phyloP scores from a whole-genome alignment of 2,329 filamentous ascomycete species.

The Fusarium palustre region DNA sequence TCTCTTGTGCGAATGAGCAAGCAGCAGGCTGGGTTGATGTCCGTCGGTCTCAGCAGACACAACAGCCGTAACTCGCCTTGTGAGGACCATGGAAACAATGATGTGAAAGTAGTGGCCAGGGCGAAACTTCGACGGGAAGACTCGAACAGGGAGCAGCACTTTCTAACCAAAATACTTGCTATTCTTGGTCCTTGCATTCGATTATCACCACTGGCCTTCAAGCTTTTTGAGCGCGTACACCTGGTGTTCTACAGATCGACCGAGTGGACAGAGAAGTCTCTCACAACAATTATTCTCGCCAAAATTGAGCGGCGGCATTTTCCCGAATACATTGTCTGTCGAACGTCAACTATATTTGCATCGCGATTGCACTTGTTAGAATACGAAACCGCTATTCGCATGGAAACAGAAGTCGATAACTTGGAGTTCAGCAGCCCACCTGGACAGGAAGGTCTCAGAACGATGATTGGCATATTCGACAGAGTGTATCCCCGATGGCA shows the following conservation, averaged over 20 bases:
- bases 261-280: conserved; percentile 96
- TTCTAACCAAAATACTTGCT: conserved; percentile 79
- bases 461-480: conserved; percentile 78
- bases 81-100: conserved; percentile 54
- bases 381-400: conserved; percentile 86
- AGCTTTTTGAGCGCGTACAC: conserved; percentile 93
- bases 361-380: conserved; percentile 82
- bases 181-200: conserved; percentile 87
- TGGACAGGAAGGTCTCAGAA: conserved; percentile 71
- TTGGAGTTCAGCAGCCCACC: conserved; percentile 82
- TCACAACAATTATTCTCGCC: conserved; percentile 93
- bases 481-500: conserved; percentile 86
- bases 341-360: conserved; percentile 88
- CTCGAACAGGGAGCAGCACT: conserved; percentile 78
- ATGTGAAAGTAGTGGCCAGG: conserved; percentile 7
- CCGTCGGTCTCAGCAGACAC: conserved; percentile 73
- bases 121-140: conserved; percentile 47
- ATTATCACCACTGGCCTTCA: conserved; percentile 77
- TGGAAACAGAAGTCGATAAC: conserved; percentile 85
- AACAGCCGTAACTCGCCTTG: conserved; percentile 69
- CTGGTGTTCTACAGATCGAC: conserved; percentile 96
- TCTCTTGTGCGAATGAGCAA: conserved; percentile 80
- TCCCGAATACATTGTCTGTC: conserved; percentile 88
- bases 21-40: conserved; percentile 80
- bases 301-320: conserved; percentile 91